Evolutionary conservation across 352 stramenopile genomes (phyloP).

Genomic region (Phytophthora idaei): DNA sequence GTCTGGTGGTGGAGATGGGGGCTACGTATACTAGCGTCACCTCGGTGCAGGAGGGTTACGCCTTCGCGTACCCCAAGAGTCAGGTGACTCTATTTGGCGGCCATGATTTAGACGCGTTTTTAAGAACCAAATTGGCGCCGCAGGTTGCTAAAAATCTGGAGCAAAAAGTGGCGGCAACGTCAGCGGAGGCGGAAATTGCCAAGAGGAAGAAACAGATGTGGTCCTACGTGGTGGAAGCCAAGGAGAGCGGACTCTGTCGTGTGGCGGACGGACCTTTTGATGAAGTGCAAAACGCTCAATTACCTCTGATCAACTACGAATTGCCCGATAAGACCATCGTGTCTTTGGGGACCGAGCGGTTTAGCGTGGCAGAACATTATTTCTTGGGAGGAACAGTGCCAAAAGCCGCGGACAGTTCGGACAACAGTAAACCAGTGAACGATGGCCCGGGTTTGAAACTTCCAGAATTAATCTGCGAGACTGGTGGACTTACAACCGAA

Average conservation of each 20-base stretch:
- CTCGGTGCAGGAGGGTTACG: slow-evolving; percentile 81
- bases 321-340: slow-evolving; percentile 86
- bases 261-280: slow-evolving; percentile 76
- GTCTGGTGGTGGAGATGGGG: slow-evolving; percentile 81
- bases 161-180: slow-evolving; percentile 18
- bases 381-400: slow-evolving; percentile 48
- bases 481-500: slow-evolving; percentile 64
- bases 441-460: slow-evolving; percentile 52
- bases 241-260: slow-evolving; percentile 76
- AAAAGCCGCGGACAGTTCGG: slow-evolving; percentile 8
- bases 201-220: slow-evolving; percentile 47
- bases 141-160: slow-evolving; percentile 37
- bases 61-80: slow-evolving; percentile 67
- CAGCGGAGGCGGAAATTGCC: slow-evolving; percentile 32
- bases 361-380: slow-evolving; percentile 90
- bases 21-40: slow-evolving; percentile 80
- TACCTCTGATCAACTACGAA: slow-evolving; percentile 79
- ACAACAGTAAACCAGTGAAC: slow-evolving; percentile 9
- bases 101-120: slow-evolving; percentile 68
- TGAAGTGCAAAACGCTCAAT: slow-evolving; percentile 50
- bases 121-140: slow-evolving; percentile 55
- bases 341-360: slow-evolving; percentile 83
- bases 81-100: slow-evolving; percentile 66
- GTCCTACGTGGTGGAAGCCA: slow-evolving; percentile 70
- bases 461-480: slow-evolving; percentile 69